A percentile compares a stretch with the other conserved stretches of the same genome.
phyloP scores from a whole-genome alignment of 2,329 filamentous ascomycete genomes.

The Fusarium praegraminearum region DNA sequence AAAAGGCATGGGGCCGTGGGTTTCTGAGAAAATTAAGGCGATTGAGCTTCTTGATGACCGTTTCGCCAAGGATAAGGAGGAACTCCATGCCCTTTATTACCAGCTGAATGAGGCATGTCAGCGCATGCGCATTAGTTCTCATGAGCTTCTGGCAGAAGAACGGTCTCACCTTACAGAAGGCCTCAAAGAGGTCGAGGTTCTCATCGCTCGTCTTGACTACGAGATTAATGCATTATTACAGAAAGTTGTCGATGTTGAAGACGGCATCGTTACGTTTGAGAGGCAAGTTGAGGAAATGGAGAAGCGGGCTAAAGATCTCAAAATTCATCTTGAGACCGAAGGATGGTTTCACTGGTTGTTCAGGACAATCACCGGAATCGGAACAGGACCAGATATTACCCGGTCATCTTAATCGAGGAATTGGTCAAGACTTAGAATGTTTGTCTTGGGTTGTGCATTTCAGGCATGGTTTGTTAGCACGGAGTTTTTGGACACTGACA shows the following conservation, averaged over 20 bases:
- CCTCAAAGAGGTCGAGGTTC: constrained; percentile 81
- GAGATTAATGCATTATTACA: constrained; percentile 84
- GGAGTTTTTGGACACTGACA: constrained; percentile 33
- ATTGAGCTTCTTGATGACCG: constrained; percentile 71
- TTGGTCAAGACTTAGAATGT: constrained; percentile 9
- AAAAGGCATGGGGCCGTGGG: constrained; percentile 70
- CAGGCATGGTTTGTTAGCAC: constrained; percentile 17
- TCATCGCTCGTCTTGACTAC: constrained; percentile 90
- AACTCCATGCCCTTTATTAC: constrained; percentile 75
- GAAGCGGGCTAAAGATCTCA: constrained; percentile 70
- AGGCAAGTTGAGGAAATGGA: constrained; percentile 80
- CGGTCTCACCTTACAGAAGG: constrained; percentile 75
- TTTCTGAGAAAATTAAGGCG: constrained; percentile 65
- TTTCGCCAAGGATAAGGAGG: constrained; percentile 72
- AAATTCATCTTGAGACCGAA: constrained; percentile 71
- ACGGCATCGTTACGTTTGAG: constrained; percentile 83
- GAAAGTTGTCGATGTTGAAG: constrained; percentile 88
- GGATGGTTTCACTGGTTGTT: constrained; percentile 74
- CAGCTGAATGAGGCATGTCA: constrained; percentile 78
- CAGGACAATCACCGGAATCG: constrained; percentile 70
- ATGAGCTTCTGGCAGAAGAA: constrained; percentile 77
- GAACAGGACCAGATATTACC: constrained; percentile 69
- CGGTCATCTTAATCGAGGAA: constrained; percentile 40
- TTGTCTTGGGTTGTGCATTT: constrained; percentile 10
- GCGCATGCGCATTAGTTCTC: constrained; percentile 73